phyloP scores from a whole-genome alignment of 495 filamentous ascomycete species.

The Emericellopsis terricola region DNA sequence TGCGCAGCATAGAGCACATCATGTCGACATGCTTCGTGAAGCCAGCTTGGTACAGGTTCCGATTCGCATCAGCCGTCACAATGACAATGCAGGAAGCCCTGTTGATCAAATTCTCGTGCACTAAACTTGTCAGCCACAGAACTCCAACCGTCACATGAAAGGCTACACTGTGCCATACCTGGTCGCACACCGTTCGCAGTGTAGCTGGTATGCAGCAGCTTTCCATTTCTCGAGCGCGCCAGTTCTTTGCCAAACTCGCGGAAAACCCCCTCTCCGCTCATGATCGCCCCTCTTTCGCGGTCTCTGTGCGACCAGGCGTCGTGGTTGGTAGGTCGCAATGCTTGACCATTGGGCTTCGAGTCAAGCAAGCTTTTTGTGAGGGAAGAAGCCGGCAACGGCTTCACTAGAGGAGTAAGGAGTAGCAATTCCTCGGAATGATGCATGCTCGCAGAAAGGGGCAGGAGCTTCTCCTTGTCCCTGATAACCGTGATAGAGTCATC shows the following conservation, averaged over 20 bases:
- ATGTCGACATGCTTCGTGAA: slow-evolving; percentile 90
- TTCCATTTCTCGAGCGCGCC: slow-evolving; percentile 61
- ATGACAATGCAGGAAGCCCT: slow-evolving; percentile 72
- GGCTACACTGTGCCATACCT: slow-evolving; percentile 15
- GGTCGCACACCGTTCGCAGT: slow-evolving; percentile 78
- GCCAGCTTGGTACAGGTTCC: slow-evolving; percentile 76
- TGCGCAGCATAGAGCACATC: slow-evolving; percentile 52
- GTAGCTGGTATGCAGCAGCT: slow-evolving; percentile 79
- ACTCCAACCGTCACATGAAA: background rate
- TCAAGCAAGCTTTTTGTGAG: slow-evolving; percentile 35
- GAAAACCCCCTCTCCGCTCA: slow-evolving; percentile 79
- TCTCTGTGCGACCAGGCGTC: slow-evolving; percentile 35
- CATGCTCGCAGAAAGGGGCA: slow-evolving; percentile 61
- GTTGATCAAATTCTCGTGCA: slow-evolving; percentile 80
- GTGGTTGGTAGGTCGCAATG: slow-evolving; percentile 12
- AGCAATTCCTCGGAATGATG: slow-evolving; percentile 71
- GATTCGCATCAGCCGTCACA: slow-evolving; percentile 75
- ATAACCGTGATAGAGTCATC: slow-evolving; percentile 75
- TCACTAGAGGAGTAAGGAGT: slow-evolving; percentile 68
- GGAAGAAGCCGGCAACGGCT: slow-evolving; percentile 69
- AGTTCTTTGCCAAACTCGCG: slow-evolving; percentile 65
- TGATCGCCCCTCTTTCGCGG: slow-evolving; percentile 40
- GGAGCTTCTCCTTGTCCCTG: slow-evolving; percentile 57
- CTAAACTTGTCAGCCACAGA: slow-evolving; percentile 12
- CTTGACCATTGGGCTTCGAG: slow-evolving; percentile 15